A percentile compares a stretch with the other conserved stretches of the same genome.
These are phyloP conservation scores for Pichia insulana DNA, from an alignment of 805 yeast genomes.

Conservation along the genomic window DNA sequence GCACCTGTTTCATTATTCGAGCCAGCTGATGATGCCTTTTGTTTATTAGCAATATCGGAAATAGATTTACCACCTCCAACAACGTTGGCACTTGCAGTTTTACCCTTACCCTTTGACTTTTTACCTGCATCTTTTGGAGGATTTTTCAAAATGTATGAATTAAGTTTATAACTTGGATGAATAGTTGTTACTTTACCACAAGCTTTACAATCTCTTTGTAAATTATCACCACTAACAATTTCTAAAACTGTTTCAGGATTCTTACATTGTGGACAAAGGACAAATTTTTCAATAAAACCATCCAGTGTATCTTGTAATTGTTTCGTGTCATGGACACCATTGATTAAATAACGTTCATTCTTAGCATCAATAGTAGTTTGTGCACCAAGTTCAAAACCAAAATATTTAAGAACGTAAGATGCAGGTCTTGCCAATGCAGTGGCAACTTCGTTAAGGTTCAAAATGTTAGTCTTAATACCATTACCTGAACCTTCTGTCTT, in stretches of 20 bases:
- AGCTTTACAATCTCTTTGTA: constrained; percentile 93
- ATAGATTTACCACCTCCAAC: constrained; percentile 82
- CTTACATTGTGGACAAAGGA: constrained; percentile 88
- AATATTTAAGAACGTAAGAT: constrained; percentile 82
- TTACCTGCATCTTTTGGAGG: constrained; percentile 53
- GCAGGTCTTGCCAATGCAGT: constrained; percentile 92
- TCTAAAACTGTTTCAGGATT: constrained; percentile 95
- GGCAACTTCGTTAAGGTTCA: constrained; percentile 87
- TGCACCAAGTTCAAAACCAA: constrained; percentile 96
- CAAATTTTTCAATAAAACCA: constrained; percentile 88
- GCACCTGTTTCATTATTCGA: constrained; percentile 7
- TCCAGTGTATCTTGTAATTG: constrained; percentile 91
- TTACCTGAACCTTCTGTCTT: constrained; percentile 98
- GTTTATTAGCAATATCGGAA: constrained; percentile 62
- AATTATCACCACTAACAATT: constrained; percentile 61
- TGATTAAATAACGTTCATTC: constrained; percentile 81
- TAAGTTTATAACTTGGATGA: constrained; percentile 79
- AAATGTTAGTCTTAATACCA: constrained; percentile 94
- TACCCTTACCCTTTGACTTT: constrained; percentile 52
- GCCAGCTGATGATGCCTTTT: constrained; percentile 11
- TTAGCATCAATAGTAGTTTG: constrained; percentile 77
- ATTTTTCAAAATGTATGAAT: constrained; percentile 82
- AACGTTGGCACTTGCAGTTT: constrained; percentile 77
- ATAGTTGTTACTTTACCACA: constrained; percentile 86
- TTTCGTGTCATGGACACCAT: constrained; percentile 86